phyloP scores from a whole-genome alignment of 2,329 filamentous ascomycete species.

The Eutypella sp. region DNA sequence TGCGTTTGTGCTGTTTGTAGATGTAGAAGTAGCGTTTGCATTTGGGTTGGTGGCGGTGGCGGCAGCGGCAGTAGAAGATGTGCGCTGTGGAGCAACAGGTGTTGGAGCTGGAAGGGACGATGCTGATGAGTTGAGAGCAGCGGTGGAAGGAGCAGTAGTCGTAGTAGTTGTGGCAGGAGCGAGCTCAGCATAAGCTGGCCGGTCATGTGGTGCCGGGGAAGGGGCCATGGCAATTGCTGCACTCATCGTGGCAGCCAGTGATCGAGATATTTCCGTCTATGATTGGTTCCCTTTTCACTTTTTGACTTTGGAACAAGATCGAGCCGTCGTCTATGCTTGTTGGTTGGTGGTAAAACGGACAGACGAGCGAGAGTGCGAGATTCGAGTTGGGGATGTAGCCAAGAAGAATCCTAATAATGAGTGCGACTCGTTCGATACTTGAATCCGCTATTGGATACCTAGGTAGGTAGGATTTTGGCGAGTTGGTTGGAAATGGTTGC shows the following conservation, averaged over 20 bases:
- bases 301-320: neutral
- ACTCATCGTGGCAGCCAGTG: slow-evolving; percentile 48
- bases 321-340: neutral
- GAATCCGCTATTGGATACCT: no score
- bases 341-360: neutral
- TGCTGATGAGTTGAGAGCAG: no score
- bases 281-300: no score
- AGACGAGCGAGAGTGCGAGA: neutral
- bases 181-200: slow-evolving; percentile 49
- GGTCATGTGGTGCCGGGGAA: slow-evolving; percentile 62
- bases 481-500: no score
- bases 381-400: neutral
- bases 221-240: slow-evolving; percentile 64
- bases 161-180: slow-evolving; percentile 42
- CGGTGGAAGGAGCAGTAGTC: no score
- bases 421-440: no score
- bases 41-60: slow-evolving; percentile 27
- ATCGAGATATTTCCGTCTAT: no score
- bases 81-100: no score
- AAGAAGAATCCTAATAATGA: no score
- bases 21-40: neutral
- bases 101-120: no score
- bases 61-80: slow-evolving; percentile 18
- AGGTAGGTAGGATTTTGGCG: no score
- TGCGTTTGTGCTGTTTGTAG: neutral